Evolutionary conservation across 768 basidiomycete species (phyloP).

Genomic region (Leccinum fibrillosum): DNA sequence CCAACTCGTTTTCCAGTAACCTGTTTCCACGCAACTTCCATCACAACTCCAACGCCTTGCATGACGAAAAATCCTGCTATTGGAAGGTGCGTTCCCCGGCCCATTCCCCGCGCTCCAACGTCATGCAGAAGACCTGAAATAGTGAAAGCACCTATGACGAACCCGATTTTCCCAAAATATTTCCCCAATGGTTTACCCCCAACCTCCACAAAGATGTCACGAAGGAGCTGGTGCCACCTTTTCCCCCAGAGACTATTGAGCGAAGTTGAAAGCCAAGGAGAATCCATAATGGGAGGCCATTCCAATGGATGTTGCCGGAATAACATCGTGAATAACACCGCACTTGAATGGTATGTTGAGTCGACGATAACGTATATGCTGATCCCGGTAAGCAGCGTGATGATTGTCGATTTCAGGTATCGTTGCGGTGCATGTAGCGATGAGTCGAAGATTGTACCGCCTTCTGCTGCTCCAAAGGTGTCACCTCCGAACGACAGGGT

Average conservation of each 20-base stretch:
- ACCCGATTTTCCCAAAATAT: constrained; percentile 47
- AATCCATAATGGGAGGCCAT: constrained; percentile 64
- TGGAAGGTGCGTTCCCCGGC: constrained; percentile 35
- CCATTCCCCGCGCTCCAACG: constrained; percentile 56
- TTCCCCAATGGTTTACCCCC: constrained; percentile 43
- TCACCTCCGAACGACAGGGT: constrained; percentile 33
- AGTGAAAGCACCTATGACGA: constrained; percentile 55
- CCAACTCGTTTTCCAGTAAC: constrained; percentile 43
- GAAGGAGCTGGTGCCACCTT: constrained; percentile 68
- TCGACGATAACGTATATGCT: constrained; percentile 46
- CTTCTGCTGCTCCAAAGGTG: constrained; percentile 33
- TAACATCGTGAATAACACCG: constrained; percentile 43
- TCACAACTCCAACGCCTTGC: constrained; percentile 48
- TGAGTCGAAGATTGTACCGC: constrained; percentile 38
- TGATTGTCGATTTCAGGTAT: constrained; percentile 40
- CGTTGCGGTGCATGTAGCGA: constrained; percentile 31
- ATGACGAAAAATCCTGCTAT: constrained; percentile 55
- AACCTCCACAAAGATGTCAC: constrained; percentile 52
- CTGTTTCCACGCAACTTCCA: constrained; percentile 47
- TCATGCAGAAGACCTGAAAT: constrained; percentile 62
- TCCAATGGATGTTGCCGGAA: constrained; percentile 47
- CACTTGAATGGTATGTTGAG: constrained; percentile 37
- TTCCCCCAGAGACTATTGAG: constrained; percentile 59
- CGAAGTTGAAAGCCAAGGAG: constrained; percentile 56
- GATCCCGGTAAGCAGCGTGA: constrained; percentile 44